Conservation (phyloP, 139 green algal genomes). For the Penium margaritaceum region DNA sequence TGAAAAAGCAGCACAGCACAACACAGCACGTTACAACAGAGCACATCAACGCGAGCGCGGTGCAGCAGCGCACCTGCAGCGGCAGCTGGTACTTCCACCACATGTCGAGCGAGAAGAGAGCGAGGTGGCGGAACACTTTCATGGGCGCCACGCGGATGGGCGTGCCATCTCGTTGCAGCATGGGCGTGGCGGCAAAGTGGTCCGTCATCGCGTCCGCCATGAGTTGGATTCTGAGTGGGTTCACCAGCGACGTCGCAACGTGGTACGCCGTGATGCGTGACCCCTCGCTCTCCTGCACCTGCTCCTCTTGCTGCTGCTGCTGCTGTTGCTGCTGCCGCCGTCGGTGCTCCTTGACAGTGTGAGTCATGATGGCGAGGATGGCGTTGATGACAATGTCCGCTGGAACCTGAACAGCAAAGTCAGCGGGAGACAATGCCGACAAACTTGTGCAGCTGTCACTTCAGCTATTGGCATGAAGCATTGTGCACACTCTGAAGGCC, state of each 20-base stretch:
- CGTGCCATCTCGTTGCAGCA: slow-evolving; percentile 20
- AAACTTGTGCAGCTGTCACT: neutral
- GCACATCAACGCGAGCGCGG: too few species aligned
- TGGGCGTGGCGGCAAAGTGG: slow-evolving; percentile 31
- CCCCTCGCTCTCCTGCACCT: neutral
- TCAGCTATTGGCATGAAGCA: neutral
- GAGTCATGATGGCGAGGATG: slow-evolving; percentile 31
- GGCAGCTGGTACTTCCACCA: slow-evolving; percentile 43
- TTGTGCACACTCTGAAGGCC: too few species aligned
- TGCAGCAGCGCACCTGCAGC: slow-evolving; percentile 29
- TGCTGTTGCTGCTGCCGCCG: neutral
- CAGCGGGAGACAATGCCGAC: neutral
- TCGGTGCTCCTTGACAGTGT: slow-evolving; percentile 9
- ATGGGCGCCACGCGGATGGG: slow-evolving; percentile 19
- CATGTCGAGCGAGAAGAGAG: slow-evolving; percentile 22
- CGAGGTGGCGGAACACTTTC: slow-evolving; percentile 17
- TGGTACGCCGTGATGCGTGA: slow-evolving; percentile 29
- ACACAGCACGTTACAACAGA: too few species aligned
- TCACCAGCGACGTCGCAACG: slow-evolving; percentile 38
- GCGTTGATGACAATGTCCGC: slow-evolving; percentile 44
- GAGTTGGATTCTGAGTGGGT: slow-evolving; percentile 27
- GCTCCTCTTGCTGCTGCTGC: neutral
- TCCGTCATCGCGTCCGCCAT: slow-evolving; percentile 3
- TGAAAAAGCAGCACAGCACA: too few species aligned
- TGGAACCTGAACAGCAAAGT: slow-evolving; percentile 22